phyloP scores from a whole-genome alignment of 2,329 filamentous ascomycete genomes.

The Alternaria consortialis region DNA sequence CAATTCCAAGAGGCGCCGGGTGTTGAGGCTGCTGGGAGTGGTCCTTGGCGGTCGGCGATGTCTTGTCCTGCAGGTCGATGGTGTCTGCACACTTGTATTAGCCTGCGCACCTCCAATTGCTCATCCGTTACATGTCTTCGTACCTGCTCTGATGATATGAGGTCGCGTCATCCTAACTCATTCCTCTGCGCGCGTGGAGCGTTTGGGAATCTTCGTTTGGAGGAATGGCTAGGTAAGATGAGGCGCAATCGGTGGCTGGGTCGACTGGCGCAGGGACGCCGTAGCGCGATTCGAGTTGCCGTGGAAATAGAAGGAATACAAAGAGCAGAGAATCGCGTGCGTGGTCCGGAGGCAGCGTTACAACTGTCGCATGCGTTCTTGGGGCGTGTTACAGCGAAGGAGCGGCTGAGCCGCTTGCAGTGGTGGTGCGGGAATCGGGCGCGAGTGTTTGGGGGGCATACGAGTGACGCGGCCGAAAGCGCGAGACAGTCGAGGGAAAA shows the following conservation, averaged over 20 bases:
- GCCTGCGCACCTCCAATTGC: conserved; percentile 17
- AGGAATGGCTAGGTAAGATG: conserved; percentile 36
- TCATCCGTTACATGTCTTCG: conserved; percentile 18
- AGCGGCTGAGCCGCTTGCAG: conserved; percentile 22
- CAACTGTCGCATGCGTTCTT: conserved; percentile 27
- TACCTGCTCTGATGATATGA: conserved; percentile 66
- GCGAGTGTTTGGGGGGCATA: conserved; percentile 33
- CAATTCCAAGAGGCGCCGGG: conserved; percentile 61
- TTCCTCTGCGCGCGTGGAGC: conserved; percentile 34
- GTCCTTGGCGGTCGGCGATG: conserved; percentile 83
- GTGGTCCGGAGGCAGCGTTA: conserved; percentile 25
- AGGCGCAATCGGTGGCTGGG: conserved; percentile 42
- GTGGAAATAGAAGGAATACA: neutral
- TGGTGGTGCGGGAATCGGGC: conserved; percentile 26
- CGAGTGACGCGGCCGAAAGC: conserved; percentile 14
- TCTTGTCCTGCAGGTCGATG: conserved; percentile 89
- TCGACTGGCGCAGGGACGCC: conserved; percentile 23
- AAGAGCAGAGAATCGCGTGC: conserved; percentile 16
- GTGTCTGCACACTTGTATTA: conserved; percentile 71
- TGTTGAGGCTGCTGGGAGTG: conserved; percentile 69
- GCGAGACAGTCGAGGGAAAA: conserved; percentile 7
- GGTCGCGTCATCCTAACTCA: conserved; percentile 63
- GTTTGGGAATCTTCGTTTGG: conserved; percentile 3
- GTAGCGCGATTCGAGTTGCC: conserved; percentile 13
- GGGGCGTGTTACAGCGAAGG: conserved; percentile 16